A percentile compares a stretch with the other conserved stretches of the same genome.
Evolutionary conservation across 768 basidiomycete species (phyloP).

Genomic region (Serendipita sp.): DNA sequence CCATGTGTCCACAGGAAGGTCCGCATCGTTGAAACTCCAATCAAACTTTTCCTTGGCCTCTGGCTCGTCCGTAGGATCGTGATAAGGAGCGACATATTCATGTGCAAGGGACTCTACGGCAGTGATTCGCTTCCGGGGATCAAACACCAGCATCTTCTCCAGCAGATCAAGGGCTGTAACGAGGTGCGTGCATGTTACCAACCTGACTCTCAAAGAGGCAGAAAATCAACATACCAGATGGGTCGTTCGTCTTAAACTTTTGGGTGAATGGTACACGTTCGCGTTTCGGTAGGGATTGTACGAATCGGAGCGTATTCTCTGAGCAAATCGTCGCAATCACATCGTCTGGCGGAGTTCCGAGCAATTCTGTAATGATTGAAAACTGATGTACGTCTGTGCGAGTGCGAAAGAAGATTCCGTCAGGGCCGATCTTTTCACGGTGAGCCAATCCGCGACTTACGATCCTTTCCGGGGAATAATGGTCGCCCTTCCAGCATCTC

Average conservation of each 20-base stretch:
- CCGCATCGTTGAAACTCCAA: slow-evolving; percentile 99
- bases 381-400: slow-evolving; percentile 95
- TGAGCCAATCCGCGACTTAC: slow-evolving; percentile 38
- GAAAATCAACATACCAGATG: slow-evolving; percentile 44
- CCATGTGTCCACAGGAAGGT: slow-evolving; percentile 96
- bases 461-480: slow-evolving; percentile 97
- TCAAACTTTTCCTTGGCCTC: slow-evolving; percentile 88
- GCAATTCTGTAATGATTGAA: slow-evolving; percentile 94
- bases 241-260: slow-evolving; percentile 78
- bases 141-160: slow-evolving; percentile 98
- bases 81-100: slow-evolving; percentile 92
- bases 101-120: slow-evolving; percentile 81
- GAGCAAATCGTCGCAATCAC: slow-evolving; percentile 97
- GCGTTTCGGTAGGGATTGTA: slow-evolving; percentile 93
- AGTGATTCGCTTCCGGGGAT: slow-evolving; percentile 91
- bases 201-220: not conserved
- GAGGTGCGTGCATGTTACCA: not conserved
- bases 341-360: slow-evolving; percentile 98
- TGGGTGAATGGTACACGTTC: slow-evolving; percentile 89
- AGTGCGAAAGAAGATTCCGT: slow-evolving; percentile 4
- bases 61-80: slow-evolving; percentile 96
- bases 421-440: not conserved
- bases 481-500: slow-evolving; percentile 99
- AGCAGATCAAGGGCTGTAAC: slow-evolving; percentile 74
- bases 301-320: slow-evolving; percentile 98